These are phyloP conservation scores for Cucurbita argyrosperma DNA, from an alignment of 306 rosid genomes.

Conservation along the genomic window DNA sequence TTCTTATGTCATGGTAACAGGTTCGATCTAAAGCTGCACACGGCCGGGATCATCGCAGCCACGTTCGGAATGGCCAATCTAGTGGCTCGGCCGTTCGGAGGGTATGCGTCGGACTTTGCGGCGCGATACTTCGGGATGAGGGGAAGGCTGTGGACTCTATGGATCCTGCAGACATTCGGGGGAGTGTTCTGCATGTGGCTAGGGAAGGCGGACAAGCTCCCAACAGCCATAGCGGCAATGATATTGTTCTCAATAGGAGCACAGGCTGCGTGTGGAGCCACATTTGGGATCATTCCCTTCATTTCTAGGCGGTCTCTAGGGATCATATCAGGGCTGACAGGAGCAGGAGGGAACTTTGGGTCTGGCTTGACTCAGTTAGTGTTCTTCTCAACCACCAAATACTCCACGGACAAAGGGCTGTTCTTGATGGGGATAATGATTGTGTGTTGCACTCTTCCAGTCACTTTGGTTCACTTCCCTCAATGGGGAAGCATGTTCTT, in stretches of 20 bases:
- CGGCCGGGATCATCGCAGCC: constrained; percentile 79
- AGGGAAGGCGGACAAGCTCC: constrained; percentile 54
- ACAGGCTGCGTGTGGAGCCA: constrained; percentile 92
- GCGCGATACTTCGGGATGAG: constrained; percentile 70
- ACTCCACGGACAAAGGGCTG: constrained; percentile 40
- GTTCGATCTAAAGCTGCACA: constrained; percentile 60
- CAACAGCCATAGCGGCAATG: constrained; percentile 50
- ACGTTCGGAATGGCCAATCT: constrained; percentile 87
- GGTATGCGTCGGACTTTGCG: constrained; percentile 42
- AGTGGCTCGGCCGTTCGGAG: constrained; percentile 73
- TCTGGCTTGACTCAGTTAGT: constrained; percentile 68
- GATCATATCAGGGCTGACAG: constrained; percentile 62
- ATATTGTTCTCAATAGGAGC: constrained; percentile 81
- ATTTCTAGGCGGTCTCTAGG: constrained; percentile 66
- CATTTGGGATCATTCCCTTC: constrained; percentile 74
- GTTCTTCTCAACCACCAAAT: constrained; percentile 42
- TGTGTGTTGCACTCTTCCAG: constrained; percentile 61
- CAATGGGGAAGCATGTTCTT: constrained; percentile 89
- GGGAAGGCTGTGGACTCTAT: constrained; percentile 65
- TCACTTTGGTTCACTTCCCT: constrained; percentile 60
- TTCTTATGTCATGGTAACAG: neutral
- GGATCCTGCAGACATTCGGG: constrained; percentile 70
- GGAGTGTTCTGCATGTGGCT: constrained; percentile 82
- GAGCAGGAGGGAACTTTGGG: constrained; percentile 86
- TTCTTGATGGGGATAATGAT: constrained; percentile 70